Evolutionary conservation across 306 rosid genomes (phyloP).

Genomic region (Ceratonia siliqua): DNA sequence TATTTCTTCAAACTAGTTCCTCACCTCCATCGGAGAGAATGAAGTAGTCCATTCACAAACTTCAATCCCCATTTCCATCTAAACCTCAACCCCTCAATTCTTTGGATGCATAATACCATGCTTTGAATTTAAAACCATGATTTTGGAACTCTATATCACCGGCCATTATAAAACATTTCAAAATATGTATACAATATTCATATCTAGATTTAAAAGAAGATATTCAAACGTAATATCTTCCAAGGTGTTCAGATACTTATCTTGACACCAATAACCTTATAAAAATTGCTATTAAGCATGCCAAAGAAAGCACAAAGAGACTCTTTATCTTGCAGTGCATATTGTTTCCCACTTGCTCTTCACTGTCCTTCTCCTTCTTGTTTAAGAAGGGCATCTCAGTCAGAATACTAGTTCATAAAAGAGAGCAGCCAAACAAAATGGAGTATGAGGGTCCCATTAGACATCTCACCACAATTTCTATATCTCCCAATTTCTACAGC

Average conservation of each 20-base stretch:
- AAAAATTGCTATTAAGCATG: background rate
- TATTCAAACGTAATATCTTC: background rate
- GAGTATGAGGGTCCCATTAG: background rate
- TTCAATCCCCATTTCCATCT: background rate
- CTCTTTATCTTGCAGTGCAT: background rate
- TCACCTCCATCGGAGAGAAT: too few relatives aligned
- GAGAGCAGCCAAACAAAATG: background rate
- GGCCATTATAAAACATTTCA: slow-evolving; percentile 1
- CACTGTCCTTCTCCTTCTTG: background rate
- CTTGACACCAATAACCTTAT: background rate
- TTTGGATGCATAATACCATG: background rate
- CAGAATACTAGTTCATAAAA: background rate
- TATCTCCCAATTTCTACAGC: background rate
- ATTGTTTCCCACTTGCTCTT: background rate
- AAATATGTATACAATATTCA: background rate
- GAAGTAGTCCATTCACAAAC: background rate
- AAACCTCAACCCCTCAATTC: background rate
- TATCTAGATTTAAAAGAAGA: background rate
- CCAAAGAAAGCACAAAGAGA: slow-evolving; percentile 17
- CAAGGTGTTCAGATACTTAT: background rate
- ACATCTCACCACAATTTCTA: slow-evolving; percentile 13
- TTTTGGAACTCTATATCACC: background rate
- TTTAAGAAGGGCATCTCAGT: slow-evolving; percentile 1
- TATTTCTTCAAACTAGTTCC: too few relatives aligned
- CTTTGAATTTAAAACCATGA: slow-evolving; percentile 5